These are phyloP conservation scores for Knufia fluminis DNA, from an alignment of 2,329 filamentous ascomycete genomes.

Conservation along the genomic window DNA sequence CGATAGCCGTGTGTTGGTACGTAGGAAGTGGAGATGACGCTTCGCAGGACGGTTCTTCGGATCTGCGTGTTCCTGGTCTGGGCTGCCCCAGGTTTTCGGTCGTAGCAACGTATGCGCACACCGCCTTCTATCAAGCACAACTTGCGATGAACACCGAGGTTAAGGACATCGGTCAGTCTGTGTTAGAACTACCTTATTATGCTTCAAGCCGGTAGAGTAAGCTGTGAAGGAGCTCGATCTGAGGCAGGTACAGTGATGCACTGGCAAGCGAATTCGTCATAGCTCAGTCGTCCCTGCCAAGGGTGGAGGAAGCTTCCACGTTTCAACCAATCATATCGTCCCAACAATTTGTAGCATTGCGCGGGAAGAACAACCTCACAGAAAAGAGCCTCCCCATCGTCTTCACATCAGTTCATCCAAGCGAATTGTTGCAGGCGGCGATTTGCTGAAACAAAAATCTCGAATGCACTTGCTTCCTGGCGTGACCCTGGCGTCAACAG, in stretches of 20 bases:
- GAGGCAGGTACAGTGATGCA: no score
- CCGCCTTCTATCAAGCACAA: neutral
- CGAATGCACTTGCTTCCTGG: neutral
- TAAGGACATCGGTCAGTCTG: no score
- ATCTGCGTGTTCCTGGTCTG: neutral
- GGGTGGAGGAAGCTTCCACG: neutral
- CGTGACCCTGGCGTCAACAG: slow-evolving; percentile 4
- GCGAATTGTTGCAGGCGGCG: neutral
- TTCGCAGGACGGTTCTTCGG: neutral
- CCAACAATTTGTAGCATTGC: neutral
- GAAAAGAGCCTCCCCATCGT: neutral
- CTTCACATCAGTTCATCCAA: neutral
- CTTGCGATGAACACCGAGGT: neutral
- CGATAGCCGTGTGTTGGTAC: neutral
- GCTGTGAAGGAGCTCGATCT: no score
- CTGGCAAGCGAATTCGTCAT: neutral
- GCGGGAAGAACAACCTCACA: neutral
- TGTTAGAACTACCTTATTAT: no score
- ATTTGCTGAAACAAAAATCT: slow-evolving; percentile 4
- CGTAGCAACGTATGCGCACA: neutral
- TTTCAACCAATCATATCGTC: neutral
- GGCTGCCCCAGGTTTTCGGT: neutral
- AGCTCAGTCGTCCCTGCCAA: neutral
- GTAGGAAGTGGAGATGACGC: neutral
- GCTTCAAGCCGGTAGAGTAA: no score